Percentiles rank a stretch among this genome's conserved stretches.
These are phyloP conservation scores for Cadophora sp. DNA, from an alignment of 2,329 filamentous ascomycete genomes.

Conservation along the genomic window DNA sequence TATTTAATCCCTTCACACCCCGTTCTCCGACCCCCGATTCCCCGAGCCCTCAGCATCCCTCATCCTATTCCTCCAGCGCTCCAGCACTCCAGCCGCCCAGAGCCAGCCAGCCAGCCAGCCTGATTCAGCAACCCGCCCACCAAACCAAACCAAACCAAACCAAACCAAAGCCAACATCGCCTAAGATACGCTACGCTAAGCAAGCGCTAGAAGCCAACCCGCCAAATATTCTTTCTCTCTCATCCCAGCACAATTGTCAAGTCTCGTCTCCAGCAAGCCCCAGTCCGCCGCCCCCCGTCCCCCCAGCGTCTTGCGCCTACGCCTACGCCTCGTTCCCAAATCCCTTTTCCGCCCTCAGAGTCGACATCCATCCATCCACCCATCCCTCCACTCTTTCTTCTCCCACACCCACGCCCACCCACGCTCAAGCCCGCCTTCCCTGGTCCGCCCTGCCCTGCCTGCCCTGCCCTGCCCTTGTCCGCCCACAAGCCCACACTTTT, in stretches of 20 bases:
- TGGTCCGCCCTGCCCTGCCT: not conserved
- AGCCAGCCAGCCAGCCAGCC: not conserved
- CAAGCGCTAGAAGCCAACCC: not conserved
- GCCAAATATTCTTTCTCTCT: not conserved
- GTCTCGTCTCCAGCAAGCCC: conserved; percentile 1
- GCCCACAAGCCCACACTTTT: conserved; percentile 9
- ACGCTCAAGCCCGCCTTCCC: not conserved
- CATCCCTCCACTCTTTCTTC: not conserved
- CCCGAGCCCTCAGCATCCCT: conserved; percentile 3
- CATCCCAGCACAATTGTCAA: conserved; percentile 4
- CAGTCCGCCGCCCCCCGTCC: not conserved
- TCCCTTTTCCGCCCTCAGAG: not conserved
- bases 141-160: too few relatives aligned
- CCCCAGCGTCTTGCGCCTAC: not conserved
- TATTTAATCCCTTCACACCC: conserved; percentile 9
- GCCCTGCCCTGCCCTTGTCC: not conserved
- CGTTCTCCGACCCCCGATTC: conserved; percentile 5
- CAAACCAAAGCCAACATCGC: too few relatives aligned
- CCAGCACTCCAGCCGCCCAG: not conserved
- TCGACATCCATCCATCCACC: not conserved
- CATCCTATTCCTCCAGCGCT: not conserved
- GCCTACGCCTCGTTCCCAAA: conserved; percentile 3
- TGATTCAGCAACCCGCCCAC: conserved; percentile 8
- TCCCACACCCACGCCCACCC: conserved; percentile 1
- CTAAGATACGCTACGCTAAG: not conserved